Conservation (phyloP, 108 stramenopile genomes). For the Skeletonema tropicum region DNA sequence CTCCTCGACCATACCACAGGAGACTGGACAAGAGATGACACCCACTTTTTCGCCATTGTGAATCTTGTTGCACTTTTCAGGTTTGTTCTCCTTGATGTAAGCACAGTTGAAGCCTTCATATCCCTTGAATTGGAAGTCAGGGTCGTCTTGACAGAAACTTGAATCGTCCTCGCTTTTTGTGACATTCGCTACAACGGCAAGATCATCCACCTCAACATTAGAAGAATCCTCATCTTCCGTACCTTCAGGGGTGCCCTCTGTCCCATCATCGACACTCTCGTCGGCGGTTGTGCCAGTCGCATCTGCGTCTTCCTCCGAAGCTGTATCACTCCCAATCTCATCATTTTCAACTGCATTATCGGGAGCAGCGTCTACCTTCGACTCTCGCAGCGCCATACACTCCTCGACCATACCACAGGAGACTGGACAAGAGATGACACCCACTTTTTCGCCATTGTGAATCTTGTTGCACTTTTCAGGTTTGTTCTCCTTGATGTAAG, state of each 20-base stretch:
- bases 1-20: constrained; percentile 24
- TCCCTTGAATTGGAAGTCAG: constrained; percentile 29
- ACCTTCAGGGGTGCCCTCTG: too few relatives aligned
- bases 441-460: constrained; percentile 24
- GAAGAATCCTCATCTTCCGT: too few relatives aligned
- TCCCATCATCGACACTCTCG: too few relatives aligned
- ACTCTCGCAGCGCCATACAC: constrained; percentile 7
- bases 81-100: constrained; percentile 29
- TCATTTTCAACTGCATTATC: not conserved
- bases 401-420: constrained; percentile 26
- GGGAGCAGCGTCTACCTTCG: not conserved
- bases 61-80: constrained; percentile 31
- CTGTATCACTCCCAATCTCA: not conserved
- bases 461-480: constrained; percentile 34
- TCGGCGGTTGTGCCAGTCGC: not conserved
- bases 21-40: constrained; percentile 23
- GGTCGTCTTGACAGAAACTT: constrained; percentile 18
- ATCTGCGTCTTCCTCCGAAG: not conserved
- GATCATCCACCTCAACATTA: too few relatives aligned
- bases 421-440: constrained; percentile 26
- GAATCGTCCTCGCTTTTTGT: too few relatives aligned
- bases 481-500: constrained; percentile 28
- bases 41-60: constrained; percentile 31
- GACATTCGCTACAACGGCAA: too few relatives aligned
- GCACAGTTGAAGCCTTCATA: constrained; percentile 27